Evolutionary conservation across 306 rosid species (phyloP).

Genomic region (Cyclanthera cordifolia): DNA sequence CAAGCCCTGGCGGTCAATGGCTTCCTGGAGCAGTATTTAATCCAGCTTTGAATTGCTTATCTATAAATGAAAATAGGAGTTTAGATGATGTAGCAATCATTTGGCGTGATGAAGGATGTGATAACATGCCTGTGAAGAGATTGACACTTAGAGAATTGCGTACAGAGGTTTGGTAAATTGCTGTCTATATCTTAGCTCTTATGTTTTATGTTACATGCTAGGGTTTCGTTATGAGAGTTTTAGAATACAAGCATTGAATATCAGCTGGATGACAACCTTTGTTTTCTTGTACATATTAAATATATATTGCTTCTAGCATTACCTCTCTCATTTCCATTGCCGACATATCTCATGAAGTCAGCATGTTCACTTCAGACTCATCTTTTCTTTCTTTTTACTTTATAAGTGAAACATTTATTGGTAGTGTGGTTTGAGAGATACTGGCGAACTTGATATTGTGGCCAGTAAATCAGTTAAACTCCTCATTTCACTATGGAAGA

Average conservation of each 20-base stretch:
- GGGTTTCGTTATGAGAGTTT: neutral
- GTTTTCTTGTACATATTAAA: neutral
- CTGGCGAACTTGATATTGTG: neutral
- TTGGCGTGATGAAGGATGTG: constrained; percentile 75
- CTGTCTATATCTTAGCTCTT: constrained; percentile 1
- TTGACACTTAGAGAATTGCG: constrained; percentile 59
- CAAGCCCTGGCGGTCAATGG: constrained; percentile 68
- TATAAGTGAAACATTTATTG: neutral
- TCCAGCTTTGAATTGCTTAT: constrained; percentile 68
- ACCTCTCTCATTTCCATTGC: neutral
- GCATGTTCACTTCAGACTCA: neutral
- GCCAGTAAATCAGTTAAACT: neutral
- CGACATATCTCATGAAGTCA: neutral
- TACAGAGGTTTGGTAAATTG: constrained; percentile 68
- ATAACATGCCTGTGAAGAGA: constrained; percentile 48
- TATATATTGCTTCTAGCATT: neutral
- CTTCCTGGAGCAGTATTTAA: constrained; percentile 75
- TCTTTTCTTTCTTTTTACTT: neutral
- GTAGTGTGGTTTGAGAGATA: neutral
- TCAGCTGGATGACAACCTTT: neutral
- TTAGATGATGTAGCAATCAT: constrained; percentile 48
- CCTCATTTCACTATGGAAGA: neutral
- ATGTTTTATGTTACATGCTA: neutral
- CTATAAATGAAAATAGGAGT: constrained; percentile 40
- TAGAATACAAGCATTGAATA: neutral